Base-by-base conservation (phyloP, 2,329 filamentous ascomycete genomes). In the Coniochaeta sp. region DNA sequence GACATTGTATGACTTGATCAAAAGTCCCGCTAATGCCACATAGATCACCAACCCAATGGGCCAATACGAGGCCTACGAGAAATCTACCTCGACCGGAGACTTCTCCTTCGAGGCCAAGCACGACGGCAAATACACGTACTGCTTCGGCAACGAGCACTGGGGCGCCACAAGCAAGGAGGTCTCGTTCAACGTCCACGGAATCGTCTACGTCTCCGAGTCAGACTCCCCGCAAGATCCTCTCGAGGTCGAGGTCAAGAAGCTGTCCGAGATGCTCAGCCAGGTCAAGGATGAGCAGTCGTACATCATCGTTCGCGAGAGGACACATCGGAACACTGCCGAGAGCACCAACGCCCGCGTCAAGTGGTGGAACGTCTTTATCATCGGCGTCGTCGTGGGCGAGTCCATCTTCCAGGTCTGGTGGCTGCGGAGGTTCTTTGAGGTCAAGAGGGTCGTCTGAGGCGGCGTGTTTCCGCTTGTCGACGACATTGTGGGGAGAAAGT, bases 121-220 rank as follows among this genome's bases (percentile, higher is more conserved):
- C 71, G 93, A 99, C 74, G 95, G 95, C 65, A 92, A 90, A 78
- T 97, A 90, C 79, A 81, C 85, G 61, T 99, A 99, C 86, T 99
- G 95, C 86, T 99, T 99, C 80, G 96, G 95, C 77, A 99, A 99
- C 78, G 93, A 98, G 81, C 89, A 95, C 75, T 99, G 93, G 92
- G 90, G 91, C 61, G 92, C 93, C 61, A 91, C 91, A 75, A 96
- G 87, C 73, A 99, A 99, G 79, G 95, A 99, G 76, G 93, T 99
- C 59, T 96, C 91, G 60, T 99, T 99, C 86, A 99, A 99, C 75
- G 95, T 99, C 58, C 95, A 99, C 77, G 95, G 95, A 68, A 91
- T 99, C 66, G 93, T 99, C 72, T 99, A 98, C 77, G 92, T 99
- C 58, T 89, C 90, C 60, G 95, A 98, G 75, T 81, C 84, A 62